Base-by-base conservation (phyloP, 495 filamentous ascomycete species). In the Penicillium verhagenii region DNA sequence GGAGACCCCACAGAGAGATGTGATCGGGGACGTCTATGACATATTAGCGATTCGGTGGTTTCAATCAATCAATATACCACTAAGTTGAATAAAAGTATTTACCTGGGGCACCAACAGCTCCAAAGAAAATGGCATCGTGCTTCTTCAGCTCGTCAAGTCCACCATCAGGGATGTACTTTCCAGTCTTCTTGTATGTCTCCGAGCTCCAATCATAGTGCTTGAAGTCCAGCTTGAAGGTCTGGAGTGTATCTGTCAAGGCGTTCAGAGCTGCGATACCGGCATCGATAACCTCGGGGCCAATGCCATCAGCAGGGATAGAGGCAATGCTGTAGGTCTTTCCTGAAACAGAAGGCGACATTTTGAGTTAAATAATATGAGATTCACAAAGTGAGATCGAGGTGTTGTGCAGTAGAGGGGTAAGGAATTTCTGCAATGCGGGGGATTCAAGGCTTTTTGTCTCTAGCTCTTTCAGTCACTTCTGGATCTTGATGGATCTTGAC, bases 111-210 rank as follows among this genome's bases (percentile, higher is more conserved):
- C 81, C 80, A 44, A 83, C 81, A 23, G 79, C 77, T 6, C 81
- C 81, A 49, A 84, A 84, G 18, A 83, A 68, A 44, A 82, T 82
- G 2, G 80, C 80, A 60, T 84, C 73, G 39, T 75, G 74, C 55
- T 72, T 77, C 71, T 78, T 80, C 52, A 83, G 50, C 28, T 68
- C 64, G 10, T 79, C 75, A 2, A 84, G 65, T 20, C 75, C 80
- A 31, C 77, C 76, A 31, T 82, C 79, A 0, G 80, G 80, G 14
- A 84, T 73, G 53, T 82, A 83, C 44, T 74, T 70, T 4, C 81
- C 80, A 35, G 69, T 72, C 40, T 69, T 67, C 60, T 81, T 82
- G 63, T 79, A 84, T 1, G 71, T 72, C n/a, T 74, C 76, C 6
- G 72, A 77, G 50, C 75, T 76, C 79, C 79, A 83, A 44, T 79